A percentile compares a stretch with the other conserved stretches of the same genome.
Evolutionary conservation across 805 yeast species (phyloP).

Genomic region (Debaryomyces prosopidis): DNA sequence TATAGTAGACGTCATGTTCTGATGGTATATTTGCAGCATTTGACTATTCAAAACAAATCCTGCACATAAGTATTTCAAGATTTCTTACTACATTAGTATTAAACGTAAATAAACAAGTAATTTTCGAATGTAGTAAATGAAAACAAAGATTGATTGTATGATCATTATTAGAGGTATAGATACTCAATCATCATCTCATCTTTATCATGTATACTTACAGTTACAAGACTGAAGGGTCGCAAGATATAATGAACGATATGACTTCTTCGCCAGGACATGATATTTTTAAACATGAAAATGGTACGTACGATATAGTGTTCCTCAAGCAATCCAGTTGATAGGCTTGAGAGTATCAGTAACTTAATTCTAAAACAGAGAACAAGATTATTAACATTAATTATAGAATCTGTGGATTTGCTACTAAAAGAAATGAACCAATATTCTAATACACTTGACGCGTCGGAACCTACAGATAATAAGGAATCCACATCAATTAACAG

Average conservation of each 20-base stretch:
- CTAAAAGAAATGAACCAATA: constrained; percentile 25
- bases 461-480: neutral
- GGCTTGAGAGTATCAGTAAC: too few relatives aligned
- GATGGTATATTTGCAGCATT: too few relatives aligned
- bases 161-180: neutral
- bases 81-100: neutral
- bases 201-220: neutral
- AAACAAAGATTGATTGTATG: neutral
- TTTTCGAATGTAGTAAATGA: neutral
- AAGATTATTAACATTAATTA: constrained; percentile 13
- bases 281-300: constrained; percentile 27
- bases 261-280: constrained; percentile 8
- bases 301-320: constrained; percentile 15
- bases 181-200: neutral
- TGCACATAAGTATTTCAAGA: neutral
- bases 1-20: too few relatives aligned
- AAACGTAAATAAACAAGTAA: neutral
- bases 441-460: constrained; percentile 3
- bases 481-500: constrained; percentile 14
- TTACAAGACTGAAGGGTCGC: constrained; percentile 5
- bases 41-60: neutral
- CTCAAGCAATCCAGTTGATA: too few relatives aligned
- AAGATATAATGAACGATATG: constrained; percentile 2
- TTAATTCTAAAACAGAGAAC: too few relatives aligned
- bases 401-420: constrained; percentile 31